phyloP scores from a whole-genome alignment of 1,284 basidiomycete genomes.

The Boletellus dicymbophilus region DNA sequence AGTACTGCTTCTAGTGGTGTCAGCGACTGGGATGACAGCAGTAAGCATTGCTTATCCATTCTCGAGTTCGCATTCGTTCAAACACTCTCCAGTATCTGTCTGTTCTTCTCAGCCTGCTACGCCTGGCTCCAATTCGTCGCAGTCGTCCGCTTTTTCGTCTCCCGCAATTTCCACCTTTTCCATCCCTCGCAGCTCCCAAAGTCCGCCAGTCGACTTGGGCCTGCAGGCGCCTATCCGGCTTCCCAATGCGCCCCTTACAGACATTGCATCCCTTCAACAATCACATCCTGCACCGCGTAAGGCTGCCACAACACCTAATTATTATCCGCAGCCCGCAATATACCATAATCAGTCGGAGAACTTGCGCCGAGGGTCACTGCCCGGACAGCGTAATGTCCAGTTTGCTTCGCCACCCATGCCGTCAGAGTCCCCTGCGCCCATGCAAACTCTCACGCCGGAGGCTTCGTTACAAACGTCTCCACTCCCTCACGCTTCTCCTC shows the following conservation, averaged over 20 bases:
- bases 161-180: slow-evolving; percentile 56
- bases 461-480: slow-evolving; percentile 26
- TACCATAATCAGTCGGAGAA: slow-evolving; percentile 32
- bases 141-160: slow-evolving; percentile 67
- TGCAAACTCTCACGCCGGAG: slow-evolving; percentile 29
- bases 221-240: slow-evolving; percentile 60
- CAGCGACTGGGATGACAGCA: slow-evolving; percentile 77
- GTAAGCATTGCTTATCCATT: slow-evolving; percentile 39
- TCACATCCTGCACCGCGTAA: slow-evolving; percentile 33
- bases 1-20: slow-evolving; percentile 54
- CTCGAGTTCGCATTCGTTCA: slow-evolving; percentile 1
- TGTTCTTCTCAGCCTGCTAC: slow-evolving; percentile 48
- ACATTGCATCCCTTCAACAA: slow-evolving; percentile 53
- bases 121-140: slow-evolving; percentile 49
- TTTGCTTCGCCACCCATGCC: slow-evolving; percentile 35
- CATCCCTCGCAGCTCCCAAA: slow-evolving; percentile 60
- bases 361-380: slow-evolving; percentile 30
- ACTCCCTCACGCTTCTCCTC: slow-evolving; percentile 27
- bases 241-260: slow-evolving; percentile 66
- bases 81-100: slow-evolving; percentile 51
- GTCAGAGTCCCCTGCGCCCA: slow-evolving; percentile 25
- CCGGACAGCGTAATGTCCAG: slow-evolving; percentile 27
- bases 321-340: slow-evolving; percentile 29
- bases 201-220: slow-evolving; percentile 50
- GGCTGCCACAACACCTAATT: slow-evolving; percentile 29